These are phyloP conservation scores for Diplodia scrobiculata DNA, from an alignment of 2,329 filamentous ascomycete genomes.

Conservation along the genomic window DNA sequence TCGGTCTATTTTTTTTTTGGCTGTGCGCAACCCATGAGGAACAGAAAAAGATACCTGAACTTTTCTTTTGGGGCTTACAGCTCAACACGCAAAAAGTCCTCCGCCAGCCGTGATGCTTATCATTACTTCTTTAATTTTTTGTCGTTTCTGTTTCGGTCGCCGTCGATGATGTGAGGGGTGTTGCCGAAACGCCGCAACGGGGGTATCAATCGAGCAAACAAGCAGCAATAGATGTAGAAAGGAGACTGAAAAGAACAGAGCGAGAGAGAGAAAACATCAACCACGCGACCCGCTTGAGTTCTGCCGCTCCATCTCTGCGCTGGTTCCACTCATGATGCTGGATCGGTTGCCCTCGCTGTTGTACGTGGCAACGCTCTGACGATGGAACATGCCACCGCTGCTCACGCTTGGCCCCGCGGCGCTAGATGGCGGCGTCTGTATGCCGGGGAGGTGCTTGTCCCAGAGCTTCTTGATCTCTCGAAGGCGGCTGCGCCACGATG, in stretches of 20 bases:
- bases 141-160: background rate
- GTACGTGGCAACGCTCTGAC: conserved; percentile 42
- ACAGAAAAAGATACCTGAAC: background rate
- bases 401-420: conserved; percentile 39
- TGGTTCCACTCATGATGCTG: conserved; percentile 40
- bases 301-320: conserved; percentile 31
- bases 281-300: conserved; percentile 24
- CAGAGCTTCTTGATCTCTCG: conserved; percentile 81
- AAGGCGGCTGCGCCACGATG: conserved; percentile 84
- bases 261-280: background rate
- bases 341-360: conserved; percentile 45
- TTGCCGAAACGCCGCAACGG: conserved; percentile 18
- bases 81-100: background rate
- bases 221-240: conserved; percentile 10
- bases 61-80: background rate
- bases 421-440: conserved; percentile 33
- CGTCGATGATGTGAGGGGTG: conserved; percentile 15
- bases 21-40: background rate
- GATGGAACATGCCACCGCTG: conserved; percentile 39
- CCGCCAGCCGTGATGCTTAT: background rate
- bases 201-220: conserved; percentile 26
- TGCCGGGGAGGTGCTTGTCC: conserved; percentile 58
- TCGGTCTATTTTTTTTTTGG: conserved; percentile 7
- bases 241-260: background rate
- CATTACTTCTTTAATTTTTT: background rate